These are phyloP conservation scores for Russula sp. DNA, from an alignment of 768 basidiomycete species.

Conservation along the genomic window DNA sequence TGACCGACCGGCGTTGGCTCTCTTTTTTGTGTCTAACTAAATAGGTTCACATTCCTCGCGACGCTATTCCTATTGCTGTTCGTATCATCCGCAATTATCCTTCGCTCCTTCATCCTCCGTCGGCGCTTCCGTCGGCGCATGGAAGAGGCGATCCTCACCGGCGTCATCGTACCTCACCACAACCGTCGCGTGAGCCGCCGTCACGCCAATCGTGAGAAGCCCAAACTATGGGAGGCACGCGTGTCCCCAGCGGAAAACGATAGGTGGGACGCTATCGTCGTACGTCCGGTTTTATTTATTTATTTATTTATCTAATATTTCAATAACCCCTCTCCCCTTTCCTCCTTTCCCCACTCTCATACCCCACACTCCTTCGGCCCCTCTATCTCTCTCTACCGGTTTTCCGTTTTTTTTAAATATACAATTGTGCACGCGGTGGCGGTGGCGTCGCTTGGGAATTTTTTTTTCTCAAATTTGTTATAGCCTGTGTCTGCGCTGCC, in stretches of 20 bases:
- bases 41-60: conserved; percentile 64
- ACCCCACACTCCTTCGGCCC: not conserved
- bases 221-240: conserved; percentile 44
- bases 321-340: too few species aligned
- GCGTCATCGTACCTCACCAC: conserved; percentile 37
- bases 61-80: conserved; percentile 61
- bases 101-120: conserved; percentile 55
- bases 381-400: not conserved
- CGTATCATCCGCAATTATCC: conserved; percentile 55
- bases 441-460: not conserved
- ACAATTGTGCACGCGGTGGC: not conserved
- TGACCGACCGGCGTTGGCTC: not conserved
- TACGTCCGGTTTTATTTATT: conserved; percentile 23
- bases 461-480: not conserved
- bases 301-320: not conserved
- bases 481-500: conserved; percentile 18
- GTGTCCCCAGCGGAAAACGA: conserved; percentile 27
- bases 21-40: not conserved
- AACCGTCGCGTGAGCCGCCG: conserved; percentile 27
- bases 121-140: conserved; percentile 48
- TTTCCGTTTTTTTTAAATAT: not conserved
- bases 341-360: not conserved
- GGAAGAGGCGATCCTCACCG: conserved; percentile 46
- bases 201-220: conserved; percentile 40
- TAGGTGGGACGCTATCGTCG: conserved; percentile 45